Percentiles rank a stretch among this genome's conserved stretches.
Conservation (phyloP, 768 basidiomycete genomes). For the Macrolepiota fuliginosa region DNA sequence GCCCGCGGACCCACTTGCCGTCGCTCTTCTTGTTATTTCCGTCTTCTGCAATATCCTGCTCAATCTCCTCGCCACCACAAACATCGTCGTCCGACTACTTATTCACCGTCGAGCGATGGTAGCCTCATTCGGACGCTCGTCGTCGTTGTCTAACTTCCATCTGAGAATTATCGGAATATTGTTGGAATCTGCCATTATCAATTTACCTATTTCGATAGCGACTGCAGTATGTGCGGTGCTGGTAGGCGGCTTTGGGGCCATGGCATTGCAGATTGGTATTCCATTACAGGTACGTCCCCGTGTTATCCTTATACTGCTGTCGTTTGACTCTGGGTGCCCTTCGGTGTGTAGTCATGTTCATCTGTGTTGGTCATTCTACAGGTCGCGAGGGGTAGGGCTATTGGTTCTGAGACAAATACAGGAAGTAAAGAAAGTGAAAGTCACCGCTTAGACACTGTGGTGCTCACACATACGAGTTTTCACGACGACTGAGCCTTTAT, state of each 20-base stretch:
- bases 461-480: background rate
- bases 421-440: background rate
- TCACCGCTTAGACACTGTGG: background rate
- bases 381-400: background rate
- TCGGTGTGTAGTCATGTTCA: background rate
- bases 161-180: background rate
- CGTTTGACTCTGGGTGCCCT: background rate
- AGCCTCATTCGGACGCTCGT: background rate
- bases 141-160: background rate
- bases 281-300: background rate
- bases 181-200: background rate
- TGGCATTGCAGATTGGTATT: background rate
- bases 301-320: background rate
- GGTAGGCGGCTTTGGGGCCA: background rate
- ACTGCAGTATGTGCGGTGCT: background rate
- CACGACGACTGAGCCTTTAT: background rate
- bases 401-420: background rate
- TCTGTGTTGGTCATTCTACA: conserved; percentile 4
- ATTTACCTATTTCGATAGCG: background rate
- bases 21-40: background rate
- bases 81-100: conserved; percentile 1
- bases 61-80: background rate
- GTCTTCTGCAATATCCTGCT: background rate
- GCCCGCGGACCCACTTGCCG: background rate
- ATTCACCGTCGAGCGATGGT: background rate